Conservation (phyloP, 495 filamentous ascomycete genomes). For the Antarctomyces pellizariae region DNA sequence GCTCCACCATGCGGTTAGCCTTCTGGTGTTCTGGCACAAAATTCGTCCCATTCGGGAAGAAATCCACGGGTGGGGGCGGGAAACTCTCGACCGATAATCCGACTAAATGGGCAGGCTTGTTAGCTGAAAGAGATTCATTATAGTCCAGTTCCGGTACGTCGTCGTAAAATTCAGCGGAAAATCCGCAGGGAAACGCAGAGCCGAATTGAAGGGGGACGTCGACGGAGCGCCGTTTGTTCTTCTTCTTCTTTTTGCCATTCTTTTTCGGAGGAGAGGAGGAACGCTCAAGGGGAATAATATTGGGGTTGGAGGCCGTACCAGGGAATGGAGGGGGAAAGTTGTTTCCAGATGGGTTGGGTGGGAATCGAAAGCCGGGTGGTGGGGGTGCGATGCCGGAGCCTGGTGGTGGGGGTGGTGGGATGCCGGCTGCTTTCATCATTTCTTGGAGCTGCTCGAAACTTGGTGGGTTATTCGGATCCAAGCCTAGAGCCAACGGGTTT, state of each 20-base stretch:
- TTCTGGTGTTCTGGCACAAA: slow-evolving; percentile 4
- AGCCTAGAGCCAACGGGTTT: slow-evolving; percentile 21
- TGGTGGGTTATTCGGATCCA: slow-evolving; percentile 34
- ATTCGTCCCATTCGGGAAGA: slow-evolving; percentile 5
- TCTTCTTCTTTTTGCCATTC: slow-evolving; percentile 3
- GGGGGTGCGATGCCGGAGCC: slow-evolving; percentile 13
- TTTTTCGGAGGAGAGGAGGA: slow-evolving; percentile 6
- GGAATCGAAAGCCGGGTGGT: slow-evolving; percentile 10
- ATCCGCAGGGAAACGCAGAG: no score
- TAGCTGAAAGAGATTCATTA: no score
- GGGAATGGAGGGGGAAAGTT: slow-evolving; percentile 3
- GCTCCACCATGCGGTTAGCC: slow-evolving; percentile 2
- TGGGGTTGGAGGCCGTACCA: slow-evolving; percentile 8
- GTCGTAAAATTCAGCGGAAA: no score
- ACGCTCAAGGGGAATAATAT: slow-evolving; percentile 6
- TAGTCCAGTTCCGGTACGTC: no score
- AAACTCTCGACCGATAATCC: no score
- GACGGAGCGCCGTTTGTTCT: no score
- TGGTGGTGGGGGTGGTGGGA: slow-evolving; percentile 20
- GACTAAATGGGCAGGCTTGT: no score
- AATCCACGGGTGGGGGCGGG: slow-evolving; percentile 7
- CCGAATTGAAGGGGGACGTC: no score
- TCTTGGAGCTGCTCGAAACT: slow-evolving; percentile 45
- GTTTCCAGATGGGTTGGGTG: no score
- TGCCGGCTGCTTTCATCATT: slow-evolving; percentile 31